A percentile compares a stretch with the other conserved stretches of the same genome.
Conservation (phyloP, 345 rosid species). For the Eucalyptus pauciflora region DNA sequence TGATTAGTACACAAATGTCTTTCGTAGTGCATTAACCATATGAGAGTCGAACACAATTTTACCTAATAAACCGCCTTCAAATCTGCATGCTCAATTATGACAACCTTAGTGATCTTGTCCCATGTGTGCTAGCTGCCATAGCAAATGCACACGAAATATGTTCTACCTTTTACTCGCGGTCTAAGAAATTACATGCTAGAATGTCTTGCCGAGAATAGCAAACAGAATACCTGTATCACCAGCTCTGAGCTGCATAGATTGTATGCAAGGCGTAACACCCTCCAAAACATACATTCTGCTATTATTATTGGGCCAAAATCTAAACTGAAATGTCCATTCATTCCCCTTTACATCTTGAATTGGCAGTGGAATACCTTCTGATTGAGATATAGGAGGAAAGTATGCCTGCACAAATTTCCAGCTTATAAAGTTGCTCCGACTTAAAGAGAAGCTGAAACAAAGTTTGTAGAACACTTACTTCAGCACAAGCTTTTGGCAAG, state of each 20-base stretch:
- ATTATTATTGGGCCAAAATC: conserved; percentile 99
- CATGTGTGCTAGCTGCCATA: neutral
- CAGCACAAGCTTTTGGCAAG: conserved; percentile 99
- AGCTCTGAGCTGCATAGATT: conserved; percentile 99
- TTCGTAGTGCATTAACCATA: neutral
- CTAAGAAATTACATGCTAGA: neutral
- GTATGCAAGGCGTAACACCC: conserved; percentile 99
- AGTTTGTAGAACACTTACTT: conserved; percentile 35
- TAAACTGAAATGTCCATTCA: conserved; percentile 98
- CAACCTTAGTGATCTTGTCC: neutral
- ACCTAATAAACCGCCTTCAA: neutral
- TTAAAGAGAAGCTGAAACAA: neutral
- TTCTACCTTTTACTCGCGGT: neutral
- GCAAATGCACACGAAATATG: neutral
- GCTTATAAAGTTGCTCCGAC: neutral
- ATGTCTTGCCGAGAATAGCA: neutral
- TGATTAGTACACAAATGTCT: neutral
- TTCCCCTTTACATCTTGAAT: conserved; percentile 95
- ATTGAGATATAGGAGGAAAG: conserved; percentile 96
- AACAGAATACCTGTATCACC: conserved; percentile 81
- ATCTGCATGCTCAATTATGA: neutral
- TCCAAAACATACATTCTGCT: conserved; percentile 99
- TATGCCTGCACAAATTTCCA: conserved; percentile 51
- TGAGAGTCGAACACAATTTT: neutral
- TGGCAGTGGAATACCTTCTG: conserved; percentile 94